Evolutionary conservation across 345 rosid species (phyloP).

Genomic region (Heritiera fomes): DNA sequence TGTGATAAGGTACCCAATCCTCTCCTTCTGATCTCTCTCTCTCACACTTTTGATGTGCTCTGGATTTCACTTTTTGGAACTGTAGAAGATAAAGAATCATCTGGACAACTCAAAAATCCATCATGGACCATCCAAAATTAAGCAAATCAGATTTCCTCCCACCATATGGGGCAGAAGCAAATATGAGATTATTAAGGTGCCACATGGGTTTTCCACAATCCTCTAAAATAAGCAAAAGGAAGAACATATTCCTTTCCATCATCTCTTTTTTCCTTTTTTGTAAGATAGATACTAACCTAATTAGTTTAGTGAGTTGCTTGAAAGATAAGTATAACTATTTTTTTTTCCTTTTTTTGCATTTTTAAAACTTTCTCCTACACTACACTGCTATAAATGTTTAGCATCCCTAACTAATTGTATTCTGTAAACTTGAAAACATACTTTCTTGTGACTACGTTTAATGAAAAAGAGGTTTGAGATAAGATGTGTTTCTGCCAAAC

Average conservation of each 20-base stretch:
- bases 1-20: background rate
- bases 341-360: too few relatives aligned
- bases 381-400: background rate
- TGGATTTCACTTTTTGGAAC: background rate
- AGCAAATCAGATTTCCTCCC: background rate
- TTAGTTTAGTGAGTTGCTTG: background rate
- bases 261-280: background rate
- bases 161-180: background rate
- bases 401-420: background rate
- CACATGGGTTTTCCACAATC: slow-evolving; percentile 24
- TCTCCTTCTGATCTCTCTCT: background rate
- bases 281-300: too few relatives aligned
- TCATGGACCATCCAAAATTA: slow-evolving; percentile 27
- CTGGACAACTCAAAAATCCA: slow-evolving; percentile 13
- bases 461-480: background rate
- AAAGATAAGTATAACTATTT: background rate
- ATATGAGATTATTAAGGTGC: background rate
- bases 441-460: background rate
- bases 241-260: slow-evolving; percentile 20
- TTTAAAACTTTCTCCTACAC: too few relatives aligned
- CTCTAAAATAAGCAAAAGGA: background rate
- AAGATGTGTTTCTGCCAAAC: background rate
- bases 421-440: background rate
- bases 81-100: slow-evolving; percentile 24
- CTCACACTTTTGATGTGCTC: slow-evolving; percentile 7